Evolutionary conservation across 345 rosid genomes (phyloP), one percentile per base, ranked within the genome.

Genomic region (Gynandropsis gynandra): DNA sequence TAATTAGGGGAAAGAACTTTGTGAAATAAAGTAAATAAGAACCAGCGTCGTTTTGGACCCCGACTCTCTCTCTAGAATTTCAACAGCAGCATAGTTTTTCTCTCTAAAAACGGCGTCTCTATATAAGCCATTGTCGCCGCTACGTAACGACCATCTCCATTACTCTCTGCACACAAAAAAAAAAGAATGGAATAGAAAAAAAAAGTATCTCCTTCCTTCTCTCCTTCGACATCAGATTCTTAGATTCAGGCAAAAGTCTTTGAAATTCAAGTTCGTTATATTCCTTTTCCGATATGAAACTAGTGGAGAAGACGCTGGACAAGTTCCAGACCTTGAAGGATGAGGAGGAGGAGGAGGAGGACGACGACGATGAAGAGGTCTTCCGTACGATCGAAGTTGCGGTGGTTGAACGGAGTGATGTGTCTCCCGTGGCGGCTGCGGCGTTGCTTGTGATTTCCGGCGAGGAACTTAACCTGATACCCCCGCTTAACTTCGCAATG

Each of bases 401-500:
- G 46, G 52, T 64, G 49, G 64, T 66, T 62, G 85, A 74, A 55
- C 72, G 45, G 36, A 67, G 68, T 58, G 66, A 54, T 41, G 39
- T 70, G 7, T 59, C 62, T 35, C 24, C 66, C 21, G 56, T 42
- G 1, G 14, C 20, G 4, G 49, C 56, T 38, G 56, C 31, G 47
- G 42, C 50, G 7, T 50, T 42, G 42, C 29, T 10, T 15, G 41
- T 29, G 7, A 6, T 55, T 27, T 29, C 69, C 50, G 72, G 68
- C 1, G 86, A 75, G 5, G 89, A 92, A n/a, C 58, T 69, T 54
- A 69, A 52, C 63, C 69, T 77, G 44, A 73, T 67, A 7, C 98
- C 98, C 3, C 98, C 98, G 1, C 69, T 87, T 4, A 92, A 92
- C 79, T 92, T 92, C 82, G 62, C 98, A 1, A 75, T 87, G 89